phyloP scores from a whole-genome alignment of 441 rosid species.

The Adansonia grandidieri region DNA sequence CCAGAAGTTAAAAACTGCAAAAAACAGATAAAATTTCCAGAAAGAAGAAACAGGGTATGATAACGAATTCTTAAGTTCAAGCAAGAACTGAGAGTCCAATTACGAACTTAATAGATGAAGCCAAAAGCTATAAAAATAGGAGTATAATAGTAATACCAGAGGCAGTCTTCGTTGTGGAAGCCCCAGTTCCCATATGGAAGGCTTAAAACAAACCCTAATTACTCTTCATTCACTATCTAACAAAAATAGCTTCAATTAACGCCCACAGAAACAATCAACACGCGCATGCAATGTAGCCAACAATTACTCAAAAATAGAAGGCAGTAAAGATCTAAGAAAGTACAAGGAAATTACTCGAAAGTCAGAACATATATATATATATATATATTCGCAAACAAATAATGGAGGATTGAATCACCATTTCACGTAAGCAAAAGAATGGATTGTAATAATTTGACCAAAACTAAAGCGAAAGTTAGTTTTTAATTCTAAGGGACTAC shows the following conservation, averaged over 20 bases:
- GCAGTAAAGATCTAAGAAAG: neutral
- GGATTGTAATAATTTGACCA: no score
- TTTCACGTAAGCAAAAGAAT: no score
- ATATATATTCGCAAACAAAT: no score
- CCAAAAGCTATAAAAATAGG: neutral
- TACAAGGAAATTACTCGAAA: no score
- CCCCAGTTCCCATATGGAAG: constrained; percentile 19
- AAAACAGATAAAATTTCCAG: neutral
- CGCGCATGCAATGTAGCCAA: constrained; percentile 14
- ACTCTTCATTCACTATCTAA: neutral
- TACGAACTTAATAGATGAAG: neutral
- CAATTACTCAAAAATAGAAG: neutral
- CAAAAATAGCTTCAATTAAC: neutral
- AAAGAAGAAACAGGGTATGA: neutral
- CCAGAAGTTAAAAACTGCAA: neutral
- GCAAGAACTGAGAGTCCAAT: neutral
- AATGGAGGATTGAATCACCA: no score
- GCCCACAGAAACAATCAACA: neutral
- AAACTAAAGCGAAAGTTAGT: no score
- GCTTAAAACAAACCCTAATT: constrained; percentile 12
- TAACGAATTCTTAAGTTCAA: neutral
- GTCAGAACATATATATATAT: neutral
- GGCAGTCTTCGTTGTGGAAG: constrained; percentile 16
- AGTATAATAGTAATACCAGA: constrained; percentile 12
- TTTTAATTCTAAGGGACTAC: no score